Base-by-base conservation (phyloP, 2,329 filamentous ascomycete species). In the Microsporum audouinii region DNA sequence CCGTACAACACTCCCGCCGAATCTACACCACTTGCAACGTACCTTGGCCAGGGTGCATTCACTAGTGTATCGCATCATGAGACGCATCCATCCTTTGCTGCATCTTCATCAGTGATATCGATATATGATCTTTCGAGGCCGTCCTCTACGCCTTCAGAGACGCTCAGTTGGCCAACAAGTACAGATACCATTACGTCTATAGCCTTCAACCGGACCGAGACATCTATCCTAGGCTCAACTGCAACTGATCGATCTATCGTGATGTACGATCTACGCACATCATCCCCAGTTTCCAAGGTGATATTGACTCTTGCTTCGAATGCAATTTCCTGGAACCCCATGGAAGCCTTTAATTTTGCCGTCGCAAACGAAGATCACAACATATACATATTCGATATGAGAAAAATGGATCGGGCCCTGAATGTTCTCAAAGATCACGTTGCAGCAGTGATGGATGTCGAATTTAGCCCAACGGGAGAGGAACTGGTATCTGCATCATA, bases 341-440 rank as follows among this genome's bases (percentile, higher is more conserved):
- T 96, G 87, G 91, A 96, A 74, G 88, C 91, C 5, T 95, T 95
- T 80, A 96, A 97, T 76, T 87, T 97, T 70, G 92, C 91, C 14
- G 85, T 91, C 34, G 94, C 89, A 10, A 95, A 88, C 67, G 94
- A 99, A 78, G 94, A 97, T 70, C 92, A 96, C 77, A 95, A 95
- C 73, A 82, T 88, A 66, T 89, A 91, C 70, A 82, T 96, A 63
- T 99, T 99, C 70, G 94, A 99, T 74, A 95, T 95, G 84, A 84
- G 94, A 67, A 92, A 90, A 71, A 87, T 96, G 73, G 85, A 89
- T 67, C 86, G 90, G 64, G 89, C 92, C 0, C 78, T 95, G 63
- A 96, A 97, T 71, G 85, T 96, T 6, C 80, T 95, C 60, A 94
- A 92, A 73, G 89, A 92, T 68, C 90, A 95, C 71, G 91, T 95